Evolutionary conservation across 352 stramenopile genomes (phyloP), one percentile per base, ranked within the genome.

Genomic region (Phytophthora pinifolia): DNA sequence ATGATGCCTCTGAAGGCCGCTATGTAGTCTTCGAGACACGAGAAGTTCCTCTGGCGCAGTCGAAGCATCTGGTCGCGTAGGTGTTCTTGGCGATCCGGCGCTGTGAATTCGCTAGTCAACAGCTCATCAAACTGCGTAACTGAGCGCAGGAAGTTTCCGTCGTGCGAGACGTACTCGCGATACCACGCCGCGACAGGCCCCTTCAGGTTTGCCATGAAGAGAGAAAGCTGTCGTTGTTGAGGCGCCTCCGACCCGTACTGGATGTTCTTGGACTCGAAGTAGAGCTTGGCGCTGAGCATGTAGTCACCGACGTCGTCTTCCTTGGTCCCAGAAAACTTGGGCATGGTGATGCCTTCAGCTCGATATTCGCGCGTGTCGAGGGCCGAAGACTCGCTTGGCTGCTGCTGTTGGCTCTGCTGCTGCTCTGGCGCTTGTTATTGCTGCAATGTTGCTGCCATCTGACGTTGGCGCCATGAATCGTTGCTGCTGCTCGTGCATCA

Each of bases 231-330:
- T 7, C 49, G 49, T 20, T 57, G 49, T 20, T 57, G 49, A 9
- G 38, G 49, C 0, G 37, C 29, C 0, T 44, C 31, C 0, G 31
- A 14, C 5, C n/a, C 50, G 10, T 51, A 51, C 39, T 38, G 45
- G 22, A 51, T 51, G 18, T 56, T 59, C 32, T 59, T 59, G 4
- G 50, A 59, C 41, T 59, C 41, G 13, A 51, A 50, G 39, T 59
- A 57, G 4, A 57, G 14, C 39, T 36, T 42, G 12, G 50, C 41
- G 22, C 41, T 59, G 25, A 59, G 46, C 18, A 59, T 43, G 50
- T 51, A 59, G 25, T 59, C 50, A 1, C 1, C 41, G n/a, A 59
- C 41, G 32, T 59, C 50, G 20, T 50, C 50, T 3, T 59, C 41
- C 9, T 59, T 59, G 5, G n/a, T 45, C 0, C 50, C 41, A 3